Base-by-base conservation (phyloP, 805 yeast species). In the Ogataea nonfermentans region DNA sequence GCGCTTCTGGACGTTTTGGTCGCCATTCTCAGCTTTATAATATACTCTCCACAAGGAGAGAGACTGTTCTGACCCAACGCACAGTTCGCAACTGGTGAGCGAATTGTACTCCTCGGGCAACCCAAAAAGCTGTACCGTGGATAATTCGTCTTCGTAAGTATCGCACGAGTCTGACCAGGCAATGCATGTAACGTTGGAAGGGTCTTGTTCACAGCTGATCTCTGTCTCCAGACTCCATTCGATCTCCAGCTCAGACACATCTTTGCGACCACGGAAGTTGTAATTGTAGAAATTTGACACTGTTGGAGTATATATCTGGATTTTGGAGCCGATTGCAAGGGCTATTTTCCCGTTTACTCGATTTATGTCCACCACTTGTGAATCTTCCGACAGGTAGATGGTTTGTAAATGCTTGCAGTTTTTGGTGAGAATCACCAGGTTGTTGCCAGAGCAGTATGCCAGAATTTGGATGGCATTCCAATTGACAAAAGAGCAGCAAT, bases 391-490 rank as follows among this genome's bases (percentile, higher is more conserved):
- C 15, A 88, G 66, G 51, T 84, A 84, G 1, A 88, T 65, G 0
- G 96, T 88, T 60, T 91, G 98, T 12, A 89, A 62, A 44, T 82
- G 64, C 16, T 65, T 61, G 42, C 71, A 65, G 32, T 71, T 66
- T 44, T 74, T 71, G 6, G 82, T 69, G 3, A 81, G 57, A 4
- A 84, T 72, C 24, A 91, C 84, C 49, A 91, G 67, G 57, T 87
- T 88, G 63, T 88, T 88, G 0, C 96, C 97, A 1, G 96, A 86
- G 42, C 89, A 84, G 58, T 91, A 91, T 1, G 79, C 79, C 24
- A 84, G 63, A 2, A 88, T 61, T 36, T 78, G 74, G 43, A 76
- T 78, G 9, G 70, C 68, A 40, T 77, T 78, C 95, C 95, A 88
- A 26, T 66, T 63, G 6, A 70, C 74, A 44, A 79, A 81, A 28